These are phyloP conservation scores for Boletus sp. DNA, from an alignment of 768 basidiomycete genomes.

Conservation along the genomic window DNA sequence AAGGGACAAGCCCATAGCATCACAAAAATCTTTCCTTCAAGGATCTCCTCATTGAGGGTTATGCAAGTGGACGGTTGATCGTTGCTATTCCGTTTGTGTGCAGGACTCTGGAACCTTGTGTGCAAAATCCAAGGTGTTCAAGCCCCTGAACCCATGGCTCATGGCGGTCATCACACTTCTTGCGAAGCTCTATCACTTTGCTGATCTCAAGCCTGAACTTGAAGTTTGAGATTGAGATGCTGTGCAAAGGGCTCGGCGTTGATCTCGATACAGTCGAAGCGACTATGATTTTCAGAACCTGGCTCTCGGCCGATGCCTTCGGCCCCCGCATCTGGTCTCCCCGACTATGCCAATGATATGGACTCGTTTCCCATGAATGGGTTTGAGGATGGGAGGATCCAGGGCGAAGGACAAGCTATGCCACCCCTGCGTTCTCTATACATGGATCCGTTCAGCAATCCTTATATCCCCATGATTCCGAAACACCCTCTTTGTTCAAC, in stretches of 20 bases:
- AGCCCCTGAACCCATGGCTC: constrained; percentile 96
- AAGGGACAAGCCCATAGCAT: constrained; percentile 86
- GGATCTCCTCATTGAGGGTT: constrained; percentile 94
- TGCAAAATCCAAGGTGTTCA: constrained; percentile 90
- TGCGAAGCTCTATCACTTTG: constrained; percentile 95
- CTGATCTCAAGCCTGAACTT: constrained; percentile 93
- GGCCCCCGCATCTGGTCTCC: constrained; percentile 53
- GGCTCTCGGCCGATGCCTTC: constrained; percentile 62
- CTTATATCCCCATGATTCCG: too few relatives aligned
- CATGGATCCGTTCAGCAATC: too few relatives aligned
- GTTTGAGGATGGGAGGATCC: constrained; percentile 54
- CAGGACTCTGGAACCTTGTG: constrained; percentile 90
- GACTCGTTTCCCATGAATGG: constrained; percentile 75
- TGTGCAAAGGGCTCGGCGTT: constrained; percentile 89
- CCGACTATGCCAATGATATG: constrained; percentile 79
- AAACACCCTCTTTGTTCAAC: too few relatives aligned
- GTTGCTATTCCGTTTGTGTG: constrained; percentile 98
- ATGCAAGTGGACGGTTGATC: constrained; percentile 84
- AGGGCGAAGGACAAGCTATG: constrained; percentile 58
- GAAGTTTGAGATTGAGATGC: constrained; percentile 97
- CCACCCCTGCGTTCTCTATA: too few relatives aligned
- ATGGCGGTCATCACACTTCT: constrained; percentile 93
- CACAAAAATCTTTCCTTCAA: constrained; percentile 95
- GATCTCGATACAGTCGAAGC: constrained; percentile 84
- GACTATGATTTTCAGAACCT: constrained; percentile 75